Conservation (phyloP, 257 asterid genomes). For the Nicotiana noctiflora region DNA sequence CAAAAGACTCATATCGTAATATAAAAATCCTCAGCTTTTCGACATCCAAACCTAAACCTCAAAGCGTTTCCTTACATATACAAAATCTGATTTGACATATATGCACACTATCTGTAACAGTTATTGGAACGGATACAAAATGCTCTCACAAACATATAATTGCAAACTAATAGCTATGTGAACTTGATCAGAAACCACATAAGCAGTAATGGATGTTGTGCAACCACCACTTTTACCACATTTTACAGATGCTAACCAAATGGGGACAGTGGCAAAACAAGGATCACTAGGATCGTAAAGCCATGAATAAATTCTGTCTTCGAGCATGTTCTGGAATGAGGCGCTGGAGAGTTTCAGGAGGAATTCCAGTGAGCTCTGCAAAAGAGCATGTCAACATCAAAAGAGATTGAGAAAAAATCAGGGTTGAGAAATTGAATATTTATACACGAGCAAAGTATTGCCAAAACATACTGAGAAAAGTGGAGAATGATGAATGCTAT, state of each 20-base stretch:
- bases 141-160: background rate
- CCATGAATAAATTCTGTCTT: constrained; percentile 95
- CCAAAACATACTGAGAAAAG: background rate
- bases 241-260: constrained; percentile 1
- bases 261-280: constrained; percentile 9
- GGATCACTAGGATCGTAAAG: constrained; percentile 56
- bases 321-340: constrained; percentile 96
- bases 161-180: background rate
- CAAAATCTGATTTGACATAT: constrained; percentile 3
- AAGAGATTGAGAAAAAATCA: background rate
- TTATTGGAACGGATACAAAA: background rate
- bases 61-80: background rate
- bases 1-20: background rate
- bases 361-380: constrained; percentile 79
- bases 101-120: background rate
- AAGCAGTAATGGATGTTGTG: background rate
- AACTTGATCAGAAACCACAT: constrained; percentile 5
- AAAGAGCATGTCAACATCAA: constrained; percentile 6
- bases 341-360: constrained; percentile 70
- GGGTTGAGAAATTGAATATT: background rate
- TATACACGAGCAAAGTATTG: background rate
- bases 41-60: constrained; percentile 1
- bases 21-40: background rate
- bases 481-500: background rate
- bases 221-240: constrained; percentile 10